Conservation (phyloP, 176 grass and related monocot species). For the Pharus latifolius region DNA sequence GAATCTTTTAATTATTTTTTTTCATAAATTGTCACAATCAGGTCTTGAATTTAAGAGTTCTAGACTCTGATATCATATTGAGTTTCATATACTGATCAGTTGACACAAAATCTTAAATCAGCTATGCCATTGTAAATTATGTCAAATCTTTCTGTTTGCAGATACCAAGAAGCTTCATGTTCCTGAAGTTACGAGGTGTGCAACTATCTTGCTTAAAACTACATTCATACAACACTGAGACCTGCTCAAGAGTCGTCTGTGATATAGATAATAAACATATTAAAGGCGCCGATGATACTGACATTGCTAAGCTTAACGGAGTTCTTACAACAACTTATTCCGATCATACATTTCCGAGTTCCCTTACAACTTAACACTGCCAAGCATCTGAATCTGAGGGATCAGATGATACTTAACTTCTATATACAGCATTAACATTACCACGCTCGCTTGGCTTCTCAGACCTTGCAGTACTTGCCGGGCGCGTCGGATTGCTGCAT, state of each 20-base stretch:
- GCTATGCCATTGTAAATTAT: neutral
- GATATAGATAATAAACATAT: too few relatives aligned
- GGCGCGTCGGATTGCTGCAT: slow-evolving; percentile 10
- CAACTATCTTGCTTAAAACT: too few relatives aligned
- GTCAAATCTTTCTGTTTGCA: neutral
- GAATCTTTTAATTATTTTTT: too few relatives aligned
- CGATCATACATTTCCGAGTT: neutral
- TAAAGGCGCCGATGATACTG: neutral
- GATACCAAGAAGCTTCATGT: neutral
- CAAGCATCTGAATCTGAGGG: slow-evolving; percentile 12
- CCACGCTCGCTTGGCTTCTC: neutral
- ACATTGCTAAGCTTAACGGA: too few relatives aligned
- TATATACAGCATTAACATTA: neutral
- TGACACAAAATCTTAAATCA: too few relatives aligned
- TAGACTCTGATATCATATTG: too few relatives aligned
- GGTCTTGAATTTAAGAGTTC: too few relatives aligned
- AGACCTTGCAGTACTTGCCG: slow-evolving; percentile 23
- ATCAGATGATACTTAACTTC: neutral
- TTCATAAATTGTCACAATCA: too few relatives aligned
- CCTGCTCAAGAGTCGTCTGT: too few relatives aligned
- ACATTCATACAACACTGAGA: too few relatives aligned
- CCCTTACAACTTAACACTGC: neutral
- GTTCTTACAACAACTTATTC: slow-evolving; percentile 5
- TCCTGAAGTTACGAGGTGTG: too few relatives aligned
- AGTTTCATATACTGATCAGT: too few relatives aligned